These are phyloP conservation scores for Hysterangium stoloniferum DNA, from an alignment of 768 basidiomycete genomes.

Conservation along the genomic window DNA sequence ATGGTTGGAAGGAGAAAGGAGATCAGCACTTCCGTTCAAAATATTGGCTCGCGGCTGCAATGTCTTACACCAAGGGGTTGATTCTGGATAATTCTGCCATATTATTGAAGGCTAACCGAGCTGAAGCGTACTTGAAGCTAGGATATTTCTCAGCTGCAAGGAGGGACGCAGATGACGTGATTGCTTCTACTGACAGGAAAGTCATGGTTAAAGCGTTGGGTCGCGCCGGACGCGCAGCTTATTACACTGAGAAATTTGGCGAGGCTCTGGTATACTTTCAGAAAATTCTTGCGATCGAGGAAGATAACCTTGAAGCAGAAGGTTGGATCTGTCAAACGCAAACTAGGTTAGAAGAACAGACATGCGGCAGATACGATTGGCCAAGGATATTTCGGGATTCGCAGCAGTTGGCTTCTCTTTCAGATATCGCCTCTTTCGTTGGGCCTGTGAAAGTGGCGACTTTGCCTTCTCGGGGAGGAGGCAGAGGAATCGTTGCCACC, in stretches of 20 bases:
- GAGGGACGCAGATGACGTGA: neutral
- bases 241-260: neutral
- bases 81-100: too few species aligned
- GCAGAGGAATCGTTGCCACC: conserved; percentile 13
- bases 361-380: neutral
- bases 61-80: too few species aligned
- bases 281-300: neutral
- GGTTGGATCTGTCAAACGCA: neutral
- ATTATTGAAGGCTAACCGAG: too few species aligned
- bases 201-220: neutral
- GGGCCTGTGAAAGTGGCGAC: conserved; percentile 9
- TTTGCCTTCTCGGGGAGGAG: conserved; percentile 9
- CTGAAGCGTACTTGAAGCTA: too few species aligned
- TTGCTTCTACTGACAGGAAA: neutral
- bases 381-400: neutral
- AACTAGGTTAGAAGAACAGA: neutral
- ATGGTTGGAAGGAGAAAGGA: too few species aligned
- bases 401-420: neutral
- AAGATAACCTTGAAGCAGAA: neutral
- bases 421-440: neutral
- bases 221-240: neutral
- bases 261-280: neutral
- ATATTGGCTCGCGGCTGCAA: too few species aligned
- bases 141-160: too few species aligned
- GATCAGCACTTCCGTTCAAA: too few species aligned